A percentile compares a stretch with the other conserved stretches of the same genome.
Evolutionary conservation across 805 yeast species (phyloP).

Genomic region (Ogataea paradorogensis): DNA sequence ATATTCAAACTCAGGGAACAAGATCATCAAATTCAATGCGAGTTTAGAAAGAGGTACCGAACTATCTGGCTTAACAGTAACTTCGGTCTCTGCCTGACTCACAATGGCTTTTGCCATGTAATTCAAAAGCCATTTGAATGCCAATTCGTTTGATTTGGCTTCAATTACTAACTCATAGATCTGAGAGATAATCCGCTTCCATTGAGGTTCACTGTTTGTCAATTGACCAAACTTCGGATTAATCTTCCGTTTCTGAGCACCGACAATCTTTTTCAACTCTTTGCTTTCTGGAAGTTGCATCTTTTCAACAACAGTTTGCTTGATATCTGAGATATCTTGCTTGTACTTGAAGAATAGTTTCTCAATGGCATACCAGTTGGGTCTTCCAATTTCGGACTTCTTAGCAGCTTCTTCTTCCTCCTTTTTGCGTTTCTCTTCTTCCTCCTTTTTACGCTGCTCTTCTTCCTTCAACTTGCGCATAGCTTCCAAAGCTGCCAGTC

Average conservation of each 20-base stretch:
- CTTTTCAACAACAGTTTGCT: slow-evolving; percentile 53
- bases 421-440: slow-evolving; percentile 24
- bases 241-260: slow-evolving; percentile 66
- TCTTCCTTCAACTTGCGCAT: slow-evolving; percentile 3
- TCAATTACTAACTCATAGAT: slow-evolving; percentile 48
- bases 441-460: slow-evolving; percentile 4
- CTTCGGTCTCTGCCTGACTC: slow-evolving; percentile 91
- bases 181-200: slow-evolving; percentile 49
- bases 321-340: slow-evolving; percentile 54
- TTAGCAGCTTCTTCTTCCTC: slow-evolving; percentile 20
- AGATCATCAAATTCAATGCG: slow-evolving; percentile 49
- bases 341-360: slow-evolving; percentile 46
- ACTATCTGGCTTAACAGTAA: slow-evolving; percentile 70
- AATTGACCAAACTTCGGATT: slow-evolving; percentile 92
- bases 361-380: slow-evolving; percentile 39
- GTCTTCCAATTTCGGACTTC: slow-evolving; percentile 25
- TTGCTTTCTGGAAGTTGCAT: slow-evolving; percentile 39
- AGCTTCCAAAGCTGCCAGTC: slow-evolving; percentile 1
- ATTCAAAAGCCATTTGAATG: slow-evolving; percentile 73
- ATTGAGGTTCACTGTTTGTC: slow-evolving; percentile 65
- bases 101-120: slow-evolving; percentile 82
- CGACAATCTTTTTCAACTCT: slow-evolving; percentile 49
- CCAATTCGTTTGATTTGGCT: slow-evolving; percentile 47
- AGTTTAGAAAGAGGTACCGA: slow-evolving; percentile 78
- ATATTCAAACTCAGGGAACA: slow-evolving; percentile 49